These are phyloP conservation scores for Penicillium riverlandense DNA, from an alignment of 495 filamentous ascomycete species.

Conservation along the genomic window DNA sequence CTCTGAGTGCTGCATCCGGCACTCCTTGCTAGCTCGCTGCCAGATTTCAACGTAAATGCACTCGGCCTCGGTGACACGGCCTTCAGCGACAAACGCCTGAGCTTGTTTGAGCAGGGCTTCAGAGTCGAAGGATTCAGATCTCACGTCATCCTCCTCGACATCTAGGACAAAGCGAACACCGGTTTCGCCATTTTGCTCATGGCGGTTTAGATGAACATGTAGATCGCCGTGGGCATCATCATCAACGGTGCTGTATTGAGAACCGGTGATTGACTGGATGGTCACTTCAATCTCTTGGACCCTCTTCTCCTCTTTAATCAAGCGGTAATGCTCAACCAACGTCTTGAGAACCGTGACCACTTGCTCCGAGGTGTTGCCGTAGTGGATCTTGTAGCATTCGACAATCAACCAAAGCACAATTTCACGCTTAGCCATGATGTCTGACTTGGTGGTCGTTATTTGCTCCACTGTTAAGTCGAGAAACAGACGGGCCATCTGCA, in stretches of 20 bases:
- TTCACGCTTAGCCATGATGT: slow-evolving; percentile 28
- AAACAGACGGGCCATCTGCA: slow-evolving; percentile 24
- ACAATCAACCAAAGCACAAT: slow-evolving; percentile 22
- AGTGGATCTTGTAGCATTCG: slow-evolving; percentile 31
- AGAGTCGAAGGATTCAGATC: slow-evolving; percentile 14
- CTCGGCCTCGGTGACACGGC: slow-evolving; percentile 20
- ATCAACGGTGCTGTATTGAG: too few species aligned
- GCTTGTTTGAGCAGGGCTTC: slow-evolving; percentile 14
- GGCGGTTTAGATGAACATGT: slow-evolving; percentile 12
- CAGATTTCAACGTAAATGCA: slow-evolving; percentile 28
- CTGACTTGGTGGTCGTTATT: slow-evolving; percentile 21
- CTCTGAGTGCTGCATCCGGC: slow-evolving; percentile 18
- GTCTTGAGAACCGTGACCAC: too few species aligned
- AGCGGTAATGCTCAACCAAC: too few species aligned
- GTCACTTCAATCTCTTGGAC: too few species aligned
- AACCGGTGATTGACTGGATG: too few species aligned
- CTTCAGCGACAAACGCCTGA: slow-evolving; percentile 9
- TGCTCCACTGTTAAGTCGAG: slow-evolving; percentile 23
- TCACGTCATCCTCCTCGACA: slow-evolving; percentile 14
- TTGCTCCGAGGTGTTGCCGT: slow-evolving; percentile 6
- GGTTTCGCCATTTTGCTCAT: slow-evolving; percentile 5
- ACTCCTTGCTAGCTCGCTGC: slow-evolving; percentile 26
- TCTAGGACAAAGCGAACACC: slow-evolving; percentile 16
- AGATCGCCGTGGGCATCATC: slow-evolving; percentile 10
- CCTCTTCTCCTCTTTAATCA: too few species aligned